Evolutionary conservation across 2,329 filamentous ascomycete genomes (phyloP).

Genomic region (Trichothecium sympodiale): DNA sequence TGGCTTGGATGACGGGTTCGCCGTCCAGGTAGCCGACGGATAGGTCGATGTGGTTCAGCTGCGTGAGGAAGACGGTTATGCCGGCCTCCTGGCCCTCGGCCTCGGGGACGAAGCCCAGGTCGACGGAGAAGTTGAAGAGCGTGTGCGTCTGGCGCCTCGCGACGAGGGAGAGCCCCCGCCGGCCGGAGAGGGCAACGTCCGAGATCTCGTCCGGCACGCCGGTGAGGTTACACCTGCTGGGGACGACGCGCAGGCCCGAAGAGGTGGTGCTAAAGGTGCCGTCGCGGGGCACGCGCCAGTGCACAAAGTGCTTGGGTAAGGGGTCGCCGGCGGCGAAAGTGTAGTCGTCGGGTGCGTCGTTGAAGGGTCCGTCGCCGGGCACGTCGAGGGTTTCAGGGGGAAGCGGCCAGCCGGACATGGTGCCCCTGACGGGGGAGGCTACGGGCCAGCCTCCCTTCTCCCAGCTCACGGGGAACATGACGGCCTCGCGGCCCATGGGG

Average conservation of each 20-base stretch:
- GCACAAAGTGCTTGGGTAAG: slow-evolving; percentile 42
- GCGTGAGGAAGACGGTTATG: slow-evolving; percentile 39
- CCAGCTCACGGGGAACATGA: slow-evolving; percentile 38
- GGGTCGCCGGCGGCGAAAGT: slow-evolving; percentile 30
- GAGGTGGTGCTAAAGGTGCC: slow-evolving; percentile 25
- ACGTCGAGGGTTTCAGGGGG: slow-evolving; percentile 18
- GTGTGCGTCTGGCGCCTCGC: slow-evolving; percentile 43
- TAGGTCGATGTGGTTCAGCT: slow-evolving; percentile 40
- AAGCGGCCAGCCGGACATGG: slow-evolving; percentile 20
- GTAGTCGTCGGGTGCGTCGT: slow-evolving; percentile 29
- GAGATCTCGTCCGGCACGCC: too few relatives aligned
- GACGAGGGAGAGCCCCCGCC: slow-evolving; percentile 29
- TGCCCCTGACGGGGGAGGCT: slow-evolving; percentile 11
- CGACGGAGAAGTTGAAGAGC: slow-evolving; percentile 36
- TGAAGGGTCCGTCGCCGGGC: slow-evolving; percentile 8
- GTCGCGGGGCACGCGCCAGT: slow-evolving; percentile 40
- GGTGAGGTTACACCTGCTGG: slow-evolving; percentile 10
- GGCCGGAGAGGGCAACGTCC: too few relatives aligned
- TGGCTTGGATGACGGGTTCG: not conserved
- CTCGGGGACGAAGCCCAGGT: slow-evolving; percentile 29
- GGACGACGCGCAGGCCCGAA: slow-evolving; percentile 12
- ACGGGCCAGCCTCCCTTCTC: slow-evolving; percentile 34
- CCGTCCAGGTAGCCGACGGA: slow-evolving; percentile 21
- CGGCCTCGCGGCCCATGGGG: slow-evolving; percentile 44
- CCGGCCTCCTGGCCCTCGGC: slow-evolving; percentile 36